Evolutionary conservation across 2,329 filamentous ascomycete genomes (phyloP).

Genomic region (Penicillium sp.): DNA sequence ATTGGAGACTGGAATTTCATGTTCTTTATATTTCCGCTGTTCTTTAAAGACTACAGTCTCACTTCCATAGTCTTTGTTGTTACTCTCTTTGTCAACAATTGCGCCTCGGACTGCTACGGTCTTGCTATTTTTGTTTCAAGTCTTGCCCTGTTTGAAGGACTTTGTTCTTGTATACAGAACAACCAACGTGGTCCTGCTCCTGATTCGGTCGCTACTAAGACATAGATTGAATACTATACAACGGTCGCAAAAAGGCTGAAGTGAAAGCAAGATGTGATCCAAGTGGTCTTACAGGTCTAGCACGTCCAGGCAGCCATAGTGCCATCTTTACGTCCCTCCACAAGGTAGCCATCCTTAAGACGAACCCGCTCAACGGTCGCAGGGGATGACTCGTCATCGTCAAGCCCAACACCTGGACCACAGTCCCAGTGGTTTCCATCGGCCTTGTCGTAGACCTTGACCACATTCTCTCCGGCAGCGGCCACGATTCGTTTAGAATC

Average conservation of each 20-base stretch:
- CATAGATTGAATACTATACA: conserved; percentile 24
- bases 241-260: conserved; percentile 10
- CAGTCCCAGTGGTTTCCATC: conserved; percentile 97
- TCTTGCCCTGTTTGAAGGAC: neutral
- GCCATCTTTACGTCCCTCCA: conserved; percentile 85
- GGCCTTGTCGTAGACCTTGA: conserved; percentile 97
- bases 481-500: conserved; percentile 84
- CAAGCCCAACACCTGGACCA: conserved; percentile 70
- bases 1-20: neutral
- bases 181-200: conserved; percentile 7
- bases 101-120: conserved; percentile 1
- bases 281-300: conserved; percentile 29
- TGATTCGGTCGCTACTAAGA: conserved; percentile 15
- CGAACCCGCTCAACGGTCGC: conserved; percentile 79
- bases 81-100: conserved; percentile 2
- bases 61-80: conserved; percentile 5
- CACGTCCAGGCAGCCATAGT: conserved; percentile 89
- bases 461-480: conserved; percentile 86
- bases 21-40: conserved; percentile 1
- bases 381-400: conserved; percentile 62
- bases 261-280: neutral
- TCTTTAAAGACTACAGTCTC: conserved; percentile 1
- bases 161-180: conserved; percentile 9
- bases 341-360: conserved; percentile 88
- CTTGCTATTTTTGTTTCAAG: conserved; percentile 6